Evolutionary conservation across 345 rosid genomes (phyloP).

Genomic region (Syzygium oleosum): DNA sequence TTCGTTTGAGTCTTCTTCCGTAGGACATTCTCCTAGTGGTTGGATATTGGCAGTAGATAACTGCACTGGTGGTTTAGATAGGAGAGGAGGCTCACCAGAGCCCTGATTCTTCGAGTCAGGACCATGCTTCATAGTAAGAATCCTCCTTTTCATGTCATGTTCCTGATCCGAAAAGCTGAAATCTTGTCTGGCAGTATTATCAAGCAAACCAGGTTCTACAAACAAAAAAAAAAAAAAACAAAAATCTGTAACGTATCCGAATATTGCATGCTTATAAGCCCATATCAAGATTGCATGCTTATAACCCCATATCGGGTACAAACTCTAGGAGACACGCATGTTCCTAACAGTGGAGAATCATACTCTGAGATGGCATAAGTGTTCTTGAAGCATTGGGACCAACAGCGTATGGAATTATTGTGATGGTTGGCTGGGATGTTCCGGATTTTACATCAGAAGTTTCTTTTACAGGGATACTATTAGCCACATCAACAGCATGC

Average conservation of each 20-base stretch:
- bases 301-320: not conserved
- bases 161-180: conserved; percentile 20
- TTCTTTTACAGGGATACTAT: conserved; percentile 20
- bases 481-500: conserved; percentile 34
- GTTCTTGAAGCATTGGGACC: conserved; percentile 30
- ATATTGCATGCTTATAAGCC: not conserved
- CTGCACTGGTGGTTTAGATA: conserved; percentile 46
- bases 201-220: conserved; percentile 78
- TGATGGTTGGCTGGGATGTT: conserved; percentile 41
- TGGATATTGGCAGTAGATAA: conserved; percentile 24
- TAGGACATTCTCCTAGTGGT: conserved; percentile 60
- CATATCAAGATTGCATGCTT: not conserved
- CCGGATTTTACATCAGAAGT: conserved; percentile 46
- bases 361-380: conserved; percentile 63
- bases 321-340: not conserved
- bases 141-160: conserved; percentile 16
- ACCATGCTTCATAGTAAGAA: conserved; percentile 26
- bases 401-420: conserved; percentile 27
- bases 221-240: not conserved
- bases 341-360: not conserved
- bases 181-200: conserved; percentile 63
- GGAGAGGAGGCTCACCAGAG: conserved; percentile 54
- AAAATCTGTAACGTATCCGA: not conserved
- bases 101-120: conserved; percentile 48
- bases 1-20: conserved; percentile 46